Evolutionary conservation across 495 filamentous ascomycete species (phyloP).

Genomic region (Platismatia glauca): DNA sequence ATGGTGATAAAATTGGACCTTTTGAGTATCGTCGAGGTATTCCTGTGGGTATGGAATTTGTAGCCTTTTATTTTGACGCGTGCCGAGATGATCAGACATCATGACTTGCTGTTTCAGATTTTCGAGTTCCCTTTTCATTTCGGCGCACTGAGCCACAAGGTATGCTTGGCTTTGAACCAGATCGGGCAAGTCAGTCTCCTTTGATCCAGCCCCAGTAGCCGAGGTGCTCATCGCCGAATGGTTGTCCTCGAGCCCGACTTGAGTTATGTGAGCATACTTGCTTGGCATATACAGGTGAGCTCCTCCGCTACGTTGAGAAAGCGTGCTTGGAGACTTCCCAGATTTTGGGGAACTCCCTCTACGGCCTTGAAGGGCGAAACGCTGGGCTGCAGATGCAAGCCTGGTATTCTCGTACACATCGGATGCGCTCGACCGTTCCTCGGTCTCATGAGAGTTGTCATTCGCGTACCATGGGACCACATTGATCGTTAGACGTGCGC

Average conservation of each 20-base stretch:
- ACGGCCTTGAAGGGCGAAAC: neutral
- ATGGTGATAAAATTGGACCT: neutral
- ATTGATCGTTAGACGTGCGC: constrained; percentile 14
- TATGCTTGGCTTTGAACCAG: constrained; percentile 11
- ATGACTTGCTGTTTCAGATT: constrained; percentile 7
- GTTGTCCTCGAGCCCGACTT: neutral
- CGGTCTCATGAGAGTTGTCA: neutral
- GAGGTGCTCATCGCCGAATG: neutral
- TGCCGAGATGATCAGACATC: neutral
- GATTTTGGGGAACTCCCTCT: neutral
- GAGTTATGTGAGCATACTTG: neutral
- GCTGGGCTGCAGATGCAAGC: neutral
- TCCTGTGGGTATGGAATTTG: neutral
- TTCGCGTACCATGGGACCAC: constrained; percentile 13
- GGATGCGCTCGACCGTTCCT: neutral
- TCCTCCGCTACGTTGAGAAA: neutral
- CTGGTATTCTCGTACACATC: neutral
- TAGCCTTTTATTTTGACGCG: neutral
- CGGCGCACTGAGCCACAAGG: neutral
- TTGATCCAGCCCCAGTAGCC: neutral
- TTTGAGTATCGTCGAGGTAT: neutral
- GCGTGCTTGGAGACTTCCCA: neutral
- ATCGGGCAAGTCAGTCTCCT: neutral
- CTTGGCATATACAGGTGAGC: neutral
- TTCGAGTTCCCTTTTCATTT: constrained; percentile 6